These are phyloP conservation scores for Amphibolis antarctica DNA, from an alignment of 106 monocot species.

Conservation along the genomic window DNA sequence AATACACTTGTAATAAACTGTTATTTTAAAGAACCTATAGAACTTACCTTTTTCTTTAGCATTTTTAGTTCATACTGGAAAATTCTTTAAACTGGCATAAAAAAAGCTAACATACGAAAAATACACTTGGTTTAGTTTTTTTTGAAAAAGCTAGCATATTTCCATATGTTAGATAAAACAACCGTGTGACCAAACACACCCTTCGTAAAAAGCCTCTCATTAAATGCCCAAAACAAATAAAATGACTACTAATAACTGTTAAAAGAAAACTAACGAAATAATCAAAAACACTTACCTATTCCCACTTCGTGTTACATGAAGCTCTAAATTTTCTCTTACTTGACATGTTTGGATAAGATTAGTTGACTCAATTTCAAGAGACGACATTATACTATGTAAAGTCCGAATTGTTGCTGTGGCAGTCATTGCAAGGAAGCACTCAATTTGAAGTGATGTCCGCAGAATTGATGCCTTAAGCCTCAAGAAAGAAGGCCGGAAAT, in stretches of 20 bases:
- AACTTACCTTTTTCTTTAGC: no score
- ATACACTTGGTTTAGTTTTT: no score
- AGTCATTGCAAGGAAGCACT: conserved; percentile 93
- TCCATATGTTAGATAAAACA: no score
- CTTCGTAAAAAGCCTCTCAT: no score
- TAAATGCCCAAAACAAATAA: no score
- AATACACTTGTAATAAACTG: no score
- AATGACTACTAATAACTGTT: neutral
- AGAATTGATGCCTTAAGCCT: conserved; percentile 69
- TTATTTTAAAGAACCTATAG: no score
- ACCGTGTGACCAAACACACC: no score
- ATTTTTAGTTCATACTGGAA: no score
- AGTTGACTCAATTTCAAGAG: conserved; percentile 55
- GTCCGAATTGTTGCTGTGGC: conserved; percentile 84
- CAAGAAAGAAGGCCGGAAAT: conserved; percentile 93
- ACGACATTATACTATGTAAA: conserved; percentile 47
- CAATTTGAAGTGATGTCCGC: conserved; percentile 38
- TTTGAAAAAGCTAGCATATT: no score
- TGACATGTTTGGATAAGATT: conserved; percentile 57
- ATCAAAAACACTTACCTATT: conserved; percentile 38
- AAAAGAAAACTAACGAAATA: neutral
- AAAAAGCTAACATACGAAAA: no score
- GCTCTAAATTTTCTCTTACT: conserved; percentile 79
- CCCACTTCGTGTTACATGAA: conserved; percentile 43
- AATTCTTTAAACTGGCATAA: no score